phyloP scores from a whole-genome alignment of 331 rosid species.

The Stylosanthes scabra region DNA sequence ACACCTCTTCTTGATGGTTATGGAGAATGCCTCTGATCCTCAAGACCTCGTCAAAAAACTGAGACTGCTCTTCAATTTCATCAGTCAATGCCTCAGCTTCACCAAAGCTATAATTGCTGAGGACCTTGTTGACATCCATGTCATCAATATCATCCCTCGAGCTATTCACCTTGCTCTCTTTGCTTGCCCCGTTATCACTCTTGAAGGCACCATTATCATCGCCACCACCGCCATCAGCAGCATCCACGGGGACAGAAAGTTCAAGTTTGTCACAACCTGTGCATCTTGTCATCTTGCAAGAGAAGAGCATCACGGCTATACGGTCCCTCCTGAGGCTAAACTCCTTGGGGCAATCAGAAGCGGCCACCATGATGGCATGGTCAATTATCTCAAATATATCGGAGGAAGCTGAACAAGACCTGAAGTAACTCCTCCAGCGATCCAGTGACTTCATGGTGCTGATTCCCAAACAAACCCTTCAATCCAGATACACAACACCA shows the following conservation, averaged over 20 bases:
- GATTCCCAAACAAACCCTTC: conserved; percentile 28
- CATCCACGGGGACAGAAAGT: conserved; percentile 50
- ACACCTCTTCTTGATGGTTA: conserved; percentile 62
- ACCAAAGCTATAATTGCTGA: conserved; percentile 67
- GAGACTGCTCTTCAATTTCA: conserved; percentile 78
- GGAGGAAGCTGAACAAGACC: conserved; percentile 64
- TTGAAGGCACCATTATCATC: conserved; percentile 48
- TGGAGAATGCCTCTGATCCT: conserved; percentile 76
- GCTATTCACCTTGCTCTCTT: no score
- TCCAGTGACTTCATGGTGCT: conserved; percentile 67
- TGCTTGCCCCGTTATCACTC: conserved; percentile 39
- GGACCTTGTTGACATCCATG: conserved; percentile 46
- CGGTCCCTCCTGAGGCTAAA: conserved; percentile 75
- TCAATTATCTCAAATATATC: conserved; percentile 86
- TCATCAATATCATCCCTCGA: conserved; percentile 52
- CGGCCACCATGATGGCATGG: conserved; percentile 90
- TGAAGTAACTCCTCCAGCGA: conserved; percentile 84
- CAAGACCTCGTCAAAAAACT: conserved; percentile 62
- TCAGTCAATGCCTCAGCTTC: conserved; percentile 96
- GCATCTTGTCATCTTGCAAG: conserved; percentile 62
- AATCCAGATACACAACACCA: not conserved
- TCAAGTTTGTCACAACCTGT: conserved; percentile 74
- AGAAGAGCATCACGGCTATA: conserved; percentile 77
- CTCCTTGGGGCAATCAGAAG: conserved; percentile 84
- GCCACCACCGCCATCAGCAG: conserved; percentile 33